These are phyloP conservation scores for Puccinellia tenuiflora DNA, from an alignment of 176 grass and related monocot species.

Conservation along the genomic window DNA sequence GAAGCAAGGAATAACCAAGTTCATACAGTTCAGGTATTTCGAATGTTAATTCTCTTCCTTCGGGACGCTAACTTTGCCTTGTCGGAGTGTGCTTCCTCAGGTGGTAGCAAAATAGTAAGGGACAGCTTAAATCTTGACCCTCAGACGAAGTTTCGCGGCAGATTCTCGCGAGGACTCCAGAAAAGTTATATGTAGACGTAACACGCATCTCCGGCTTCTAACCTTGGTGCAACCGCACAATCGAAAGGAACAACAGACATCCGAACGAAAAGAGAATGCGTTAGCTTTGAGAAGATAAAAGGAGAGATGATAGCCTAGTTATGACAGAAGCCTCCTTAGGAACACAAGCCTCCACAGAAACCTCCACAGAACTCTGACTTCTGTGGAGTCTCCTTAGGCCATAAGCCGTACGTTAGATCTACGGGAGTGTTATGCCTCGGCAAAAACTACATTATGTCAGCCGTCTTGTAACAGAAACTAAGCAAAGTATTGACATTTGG, in stretches of 20 bases:
- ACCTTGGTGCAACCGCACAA: neutral
- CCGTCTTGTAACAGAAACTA: neutral
- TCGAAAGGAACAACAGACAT: neutral
- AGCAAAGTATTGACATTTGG: neutral
- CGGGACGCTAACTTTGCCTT: neutral
- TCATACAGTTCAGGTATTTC: neutral
- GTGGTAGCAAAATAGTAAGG: neutral
- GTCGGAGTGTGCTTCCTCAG: neutral
- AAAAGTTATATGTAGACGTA: neutral
- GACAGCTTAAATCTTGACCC: neutral
- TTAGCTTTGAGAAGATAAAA: neutral
- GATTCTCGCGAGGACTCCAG: neutral
- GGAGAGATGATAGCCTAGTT: no score
- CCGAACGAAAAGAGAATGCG: neutral
- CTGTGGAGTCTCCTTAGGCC: neutral
- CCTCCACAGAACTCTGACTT: neutral
- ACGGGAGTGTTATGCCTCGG: neutral
- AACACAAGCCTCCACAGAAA: no score
- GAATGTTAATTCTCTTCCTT: neutral
- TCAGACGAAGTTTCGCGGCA: neutral
- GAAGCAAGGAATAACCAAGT: conserved; percentile 38
- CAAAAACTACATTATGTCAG: neutral
- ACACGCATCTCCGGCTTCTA: no score
- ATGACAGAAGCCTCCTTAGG: no score
- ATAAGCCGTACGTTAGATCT: neutral